These are phyloP conservation scores for Grigorovia jiainica DNA, from an alignment of 805 yeast species.

Conservation along the genomic window DNA sequence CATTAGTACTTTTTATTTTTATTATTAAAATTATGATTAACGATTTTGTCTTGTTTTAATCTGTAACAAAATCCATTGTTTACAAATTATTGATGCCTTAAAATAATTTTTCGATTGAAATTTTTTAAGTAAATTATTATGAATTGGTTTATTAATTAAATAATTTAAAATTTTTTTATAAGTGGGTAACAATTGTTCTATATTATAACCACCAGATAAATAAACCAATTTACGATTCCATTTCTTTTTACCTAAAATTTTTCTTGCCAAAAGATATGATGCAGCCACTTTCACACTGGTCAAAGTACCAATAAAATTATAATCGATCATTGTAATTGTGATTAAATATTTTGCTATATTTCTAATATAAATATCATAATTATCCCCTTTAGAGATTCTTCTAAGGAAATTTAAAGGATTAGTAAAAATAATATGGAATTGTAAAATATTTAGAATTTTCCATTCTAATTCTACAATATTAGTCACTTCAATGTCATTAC, in stretches of 20 bases:
- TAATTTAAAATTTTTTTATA: constrained; percentile 65
- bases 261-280: constrained; percentile 75
- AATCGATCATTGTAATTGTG: constrained; percentile 70
- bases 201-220: constrained; percentile 84
- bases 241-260: constrained; percentile 54
- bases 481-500: constrained; percentile 66
- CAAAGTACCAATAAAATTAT: constrained; percentile 59
- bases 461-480: constrained; percentile 77
- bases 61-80: constrained; percentile 61
- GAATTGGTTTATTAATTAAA: constrained; percentile 64
- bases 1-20: too few species aligned
- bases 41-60: background rate
- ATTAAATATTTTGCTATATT: constrained; percentile 78
- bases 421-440: constrained; percentile 72
- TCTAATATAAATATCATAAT: constrained; percentile 77
- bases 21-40: too few species aligned
- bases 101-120: constrained; percentile 77
- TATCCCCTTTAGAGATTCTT: constrained; percentile 85
- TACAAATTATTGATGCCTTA: constrained; percentile 67
- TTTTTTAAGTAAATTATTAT: constrained; percentile 83
- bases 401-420: constrained; percentile 86
- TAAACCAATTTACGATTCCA: constrained; percentile 84
- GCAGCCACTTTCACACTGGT: constrained; percentile 75
- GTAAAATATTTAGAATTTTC: constrained; percentile 57
- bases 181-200: constrained; percentile 57